Conservation (phyloP, 441 rosid genomes). For the Gossypium aridum region DNA sequence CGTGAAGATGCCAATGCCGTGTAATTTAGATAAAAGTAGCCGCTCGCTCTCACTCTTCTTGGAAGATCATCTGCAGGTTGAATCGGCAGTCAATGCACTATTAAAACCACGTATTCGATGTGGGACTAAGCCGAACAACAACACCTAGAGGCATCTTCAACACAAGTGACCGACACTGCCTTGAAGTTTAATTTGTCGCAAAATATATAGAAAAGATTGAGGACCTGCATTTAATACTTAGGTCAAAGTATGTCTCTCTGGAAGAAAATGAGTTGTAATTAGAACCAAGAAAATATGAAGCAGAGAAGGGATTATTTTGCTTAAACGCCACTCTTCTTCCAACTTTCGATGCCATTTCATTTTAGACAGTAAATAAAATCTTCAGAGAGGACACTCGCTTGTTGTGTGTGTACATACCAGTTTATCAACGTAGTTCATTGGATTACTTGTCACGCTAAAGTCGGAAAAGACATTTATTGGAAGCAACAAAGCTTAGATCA, state of each 20-base stretch:
- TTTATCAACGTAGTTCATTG: background rate
- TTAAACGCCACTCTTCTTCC: background rate
- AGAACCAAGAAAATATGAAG: background rate
- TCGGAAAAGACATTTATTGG: background rate
- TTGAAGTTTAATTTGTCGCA: background rate
- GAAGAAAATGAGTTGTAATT: background rate
- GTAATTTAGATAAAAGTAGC: no score
- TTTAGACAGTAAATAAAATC: background rate
- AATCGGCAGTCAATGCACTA: background rate
- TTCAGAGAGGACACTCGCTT: background rate
- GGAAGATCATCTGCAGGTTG: background rate
- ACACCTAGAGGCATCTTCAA: background rate
- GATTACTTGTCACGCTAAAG: background rate
- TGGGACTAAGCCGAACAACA: background rate
- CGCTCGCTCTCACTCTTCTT: background rate
- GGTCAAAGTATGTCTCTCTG: no score
- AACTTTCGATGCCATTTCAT: background rate
- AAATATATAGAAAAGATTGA: no score
- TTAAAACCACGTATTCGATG: background rate
- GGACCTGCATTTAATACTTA: no score
- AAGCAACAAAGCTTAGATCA: background rate
- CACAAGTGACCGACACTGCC: background rate
- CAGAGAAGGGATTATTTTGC: background rate
- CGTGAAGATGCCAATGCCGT: background rate
- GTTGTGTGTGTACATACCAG: background rate